These are phyloP conservation scores for Cladochytrium replicatum DNA, from an alignment of 192 early-diverging fungal species.

Conservation along the genomic window DNA sequence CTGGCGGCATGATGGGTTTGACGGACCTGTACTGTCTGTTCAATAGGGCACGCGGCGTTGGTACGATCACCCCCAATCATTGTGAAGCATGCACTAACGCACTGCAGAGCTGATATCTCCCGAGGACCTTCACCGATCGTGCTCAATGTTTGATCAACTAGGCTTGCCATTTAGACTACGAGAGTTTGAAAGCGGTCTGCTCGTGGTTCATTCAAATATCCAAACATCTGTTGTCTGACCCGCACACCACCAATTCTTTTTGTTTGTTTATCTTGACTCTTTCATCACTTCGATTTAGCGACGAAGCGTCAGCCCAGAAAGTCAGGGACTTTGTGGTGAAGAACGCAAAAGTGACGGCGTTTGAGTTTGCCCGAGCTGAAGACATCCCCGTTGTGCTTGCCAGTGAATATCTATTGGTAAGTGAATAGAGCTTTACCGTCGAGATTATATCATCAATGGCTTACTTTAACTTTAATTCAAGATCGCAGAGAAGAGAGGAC, in stretches of 20 bases:
- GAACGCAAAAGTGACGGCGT: constrained; percentile 43
- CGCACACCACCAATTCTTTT: not conserved
- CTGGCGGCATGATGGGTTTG: constrained; percentile 69
- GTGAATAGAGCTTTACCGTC: not conserved
- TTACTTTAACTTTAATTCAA: constrained; percentile 32
- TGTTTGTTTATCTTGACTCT: not conserved
- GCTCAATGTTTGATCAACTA: constrained; percentile 54
- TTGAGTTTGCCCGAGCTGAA: constrained; percentile 54
- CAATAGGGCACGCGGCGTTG: constrained; percentile 85
- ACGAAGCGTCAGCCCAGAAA: constrained; percentile 54
- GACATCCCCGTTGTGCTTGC: constrained; percentile 54
- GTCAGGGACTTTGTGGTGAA: constrained; percentile 40
- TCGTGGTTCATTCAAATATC: constrained; percentile 58
- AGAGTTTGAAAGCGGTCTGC: constrained; percentile 69
- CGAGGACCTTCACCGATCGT: constrained; percentile 78
- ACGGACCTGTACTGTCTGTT: constrained; percentile 90
- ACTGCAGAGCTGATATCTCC: constrained; percentile 74
- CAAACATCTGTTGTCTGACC: too few relatives aligned
- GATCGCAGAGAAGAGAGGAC: constrained; percentile 68
- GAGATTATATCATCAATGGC: constrained; percentile 27
- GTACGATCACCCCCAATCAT: constrained; percentile 22
- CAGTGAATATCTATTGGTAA: constrained; percentile 59
- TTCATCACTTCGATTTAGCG: constrained; percentile 21
- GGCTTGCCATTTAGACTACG: constrained; percentile 64
- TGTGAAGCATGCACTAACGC: constrained; percentile 4